A percentile compares a stretch with the other conserved stretches of the same genome.
Conservation (phyloP, 495 filamentous ascomycete genomes). For the Penicillium mononematosum region DNA sequence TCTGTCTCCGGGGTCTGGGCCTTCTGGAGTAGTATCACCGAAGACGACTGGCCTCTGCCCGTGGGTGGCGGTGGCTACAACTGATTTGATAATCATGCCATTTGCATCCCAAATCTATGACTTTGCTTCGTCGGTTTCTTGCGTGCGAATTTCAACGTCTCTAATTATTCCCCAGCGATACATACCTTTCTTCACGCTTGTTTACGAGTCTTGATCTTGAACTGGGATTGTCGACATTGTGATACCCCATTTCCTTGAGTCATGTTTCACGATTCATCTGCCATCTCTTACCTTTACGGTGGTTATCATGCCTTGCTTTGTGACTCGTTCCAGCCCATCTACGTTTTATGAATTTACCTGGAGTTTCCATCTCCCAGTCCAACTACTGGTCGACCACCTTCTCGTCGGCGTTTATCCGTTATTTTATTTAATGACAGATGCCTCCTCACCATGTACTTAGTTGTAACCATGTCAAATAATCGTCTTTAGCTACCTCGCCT, state of each 20-base stretch:
- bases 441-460: conserved; percentile 39
- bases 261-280: conserved; percentile 34
- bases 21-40: conserved; percentile 99
- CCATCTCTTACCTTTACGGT: conserved; percentile 12
- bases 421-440: conserved; percentile 32
- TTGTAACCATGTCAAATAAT: conserved; percentile 30
- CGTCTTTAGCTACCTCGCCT: conserved; percentile 1
- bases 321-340: conserved; percentile 13
- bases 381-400: conserved; percentile 3
- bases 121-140: conserved; percentile 11
- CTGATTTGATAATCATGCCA: conserved; percentile 29
- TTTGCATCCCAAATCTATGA: conserved; percentile 1
- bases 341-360: background rate
- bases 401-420: conserved; percentile 16
- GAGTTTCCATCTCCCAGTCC: conserved; percentile 14
- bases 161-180: conserved; percentile 19
- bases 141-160: conserved; percentile 14
- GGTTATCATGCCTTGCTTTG: conserved; percentile 15
- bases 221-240: conserved; percentile 28
- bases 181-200: conserved; percentile 19
- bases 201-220: conserved; percentile 21
- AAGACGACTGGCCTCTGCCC: conserved; percentile 94
- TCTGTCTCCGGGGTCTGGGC: conserved; percentile 81
- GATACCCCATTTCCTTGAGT: conserved; percentile 31
- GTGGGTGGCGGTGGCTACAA: conserved; percentile 45